These are phyloP conservation scores for Ailanthus altissimus DNA, from an alignment of 345 rosid genomes.

Conservation along the genomic window DNA sequence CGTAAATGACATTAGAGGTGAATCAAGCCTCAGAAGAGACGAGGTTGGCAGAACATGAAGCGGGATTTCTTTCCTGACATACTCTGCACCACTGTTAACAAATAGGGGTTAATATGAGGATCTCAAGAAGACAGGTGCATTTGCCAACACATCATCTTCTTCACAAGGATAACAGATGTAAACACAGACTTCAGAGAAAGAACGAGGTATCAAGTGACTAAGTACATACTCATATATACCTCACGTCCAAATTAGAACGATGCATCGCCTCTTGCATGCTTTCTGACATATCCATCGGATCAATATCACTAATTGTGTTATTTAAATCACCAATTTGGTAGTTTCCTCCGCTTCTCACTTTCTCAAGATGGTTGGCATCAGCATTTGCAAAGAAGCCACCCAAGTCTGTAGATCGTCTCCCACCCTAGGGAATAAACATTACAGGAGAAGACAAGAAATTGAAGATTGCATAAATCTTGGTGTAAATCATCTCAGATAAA, in stretches of 20 bases:
- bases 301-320: conserved; percentile 49
- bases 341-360: conserved; percentile 49
- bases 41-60: conserved; percentile 72
- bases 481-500: neutral
- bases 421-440: conserved; percentile 49
- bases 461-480: neutral
- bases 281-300: conserved; percentile 96
- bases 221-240: conserved; percentile 54
- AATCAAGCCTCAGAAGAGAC: conserved; percentile 71
- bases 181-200: neutral
- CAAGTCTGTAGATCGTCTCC: conserved; percentile 61
- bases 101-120: conserved; percentile 31
- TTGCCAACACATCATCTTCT: neutral
- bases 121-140: conserved; percentile 12
- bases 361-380: conserved; percentile 55
- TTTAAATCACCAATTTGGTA: conserved; percentile 41
- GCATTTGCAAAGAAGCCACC: conserved; percentile 79
- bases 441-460: conserved; percentile 16
- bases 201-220: conserved; percentile 20
- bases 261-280: conserved; percentile 99
- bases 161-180: neutral
- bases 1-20: conserved; percentile 73
- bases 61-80: conserved; percentile 85
- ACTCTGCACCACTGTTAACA: conserved; percentile 75
- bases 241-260: conserved; percentile 90